Percentiles rank a stretch among this genome's conserved stretches.
Conservation (phyloP, 148 eudicot species). For the Rhododendron simsii region DNA sequence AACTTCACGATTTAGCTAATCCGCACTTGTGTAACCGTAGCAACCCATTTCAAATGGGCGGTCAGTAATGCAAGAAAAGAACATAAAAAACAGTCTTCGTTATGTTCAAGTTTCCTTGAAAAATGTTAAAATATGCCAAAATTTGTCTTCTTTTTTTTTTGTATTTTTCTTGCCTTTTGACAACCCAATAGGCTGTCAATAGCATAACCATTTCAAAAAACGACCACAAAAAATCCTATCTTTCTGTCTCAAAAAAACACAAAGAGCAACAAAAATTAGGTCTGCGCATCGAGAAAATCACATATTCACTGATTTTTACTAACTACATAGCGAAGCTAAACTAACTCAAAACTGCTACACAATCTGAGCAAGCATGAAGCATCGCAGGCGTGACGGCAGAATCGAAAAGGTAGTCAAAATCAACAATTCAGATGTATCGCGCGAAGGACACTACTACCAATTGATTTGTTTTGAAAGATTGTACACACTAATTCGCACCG, state of each 20-base stretch:
- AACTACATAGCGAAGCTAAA: background rate
- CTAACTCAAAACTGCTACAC: background rate
- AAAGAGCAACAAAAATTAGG: background rate
- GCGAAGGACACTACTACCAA: background rate
- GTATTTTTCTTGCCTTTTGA: background rate
- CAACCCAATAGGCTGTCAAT: background rate
- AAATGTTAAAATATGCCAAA: background rate
- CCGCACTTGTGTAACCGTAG: background rate
- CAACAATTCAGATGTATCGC: background rate
- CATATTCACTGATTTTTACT: background rate
- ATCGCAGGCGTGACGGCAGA: background rate
- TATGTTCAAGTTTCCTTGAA: too few species aligned
- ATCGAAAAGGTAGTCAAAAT: background rate
- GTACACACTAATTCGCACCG: background rate
- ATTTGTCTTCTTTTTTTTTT: too few species aligned
- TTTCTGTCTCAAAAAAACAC: background rate
- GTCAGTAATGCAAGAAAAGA: background rate
- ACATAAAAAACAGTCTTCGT: too few species aligned
- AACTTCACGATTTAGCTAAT: background rate
- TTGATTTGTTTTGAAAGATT: background rate
- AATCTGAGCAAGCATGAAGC: background rate
- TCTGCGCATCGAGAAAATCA: background rate
- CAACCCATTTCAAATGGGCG: background rate
- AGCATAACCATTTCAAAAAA: background rate
- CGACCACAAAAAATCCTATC: background rate